A percentile compares a stretch with the other conserved stretches of the same genome.
Conservation (phyloP, 2,329 filamentous ascomycete genomes). For the Aspergillus tanneri region DNA sequence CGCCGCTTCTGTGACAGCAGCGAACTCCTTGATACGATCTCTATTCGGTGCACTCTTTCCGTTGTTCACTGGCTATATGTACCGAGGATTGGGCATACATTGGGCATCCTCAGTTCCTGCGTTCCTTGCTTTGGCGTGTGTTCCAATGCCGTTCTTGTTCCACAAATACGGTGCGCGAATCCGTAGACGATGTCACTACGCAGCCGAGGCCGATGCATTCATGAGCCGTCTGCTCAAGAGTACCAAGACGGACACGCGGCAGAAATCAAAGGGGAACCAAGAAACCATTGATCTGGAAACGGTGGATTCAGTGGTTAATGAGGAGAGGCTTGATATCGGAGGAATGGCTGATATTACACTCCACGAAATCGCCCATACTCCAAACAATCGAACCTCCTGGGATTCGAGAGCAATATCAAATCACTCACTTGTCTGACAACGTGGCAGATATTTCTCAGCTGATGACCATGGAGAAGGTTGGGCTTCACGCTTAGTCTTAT, state of each 20-base stretch:
- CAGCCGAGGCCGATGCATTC: neutral
- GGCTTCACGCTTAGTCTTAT: too few species aligned
- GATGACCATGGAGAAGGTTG: neutral
- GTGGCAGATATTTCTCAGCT: neutral
- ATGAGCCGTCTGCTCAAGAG: neutral
- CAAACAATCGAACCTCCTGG: neutral
- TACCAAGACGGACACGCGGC: neutral
- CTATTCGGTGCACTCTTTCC: neutral
- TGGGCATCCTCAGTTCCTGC: neutral
- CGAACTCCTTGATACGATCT: neutral
- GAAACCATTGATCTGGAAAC: neutral
- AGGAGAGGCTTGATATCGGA: neutral
- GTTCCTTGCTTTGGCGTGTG: neutral
- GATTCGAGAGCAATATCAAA: neutral
- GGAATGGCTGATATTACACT: neutral
- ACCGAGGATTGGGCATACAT: neutral
- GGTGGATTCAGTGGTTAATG: neutral
- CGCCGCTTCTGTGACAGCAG: neutral
- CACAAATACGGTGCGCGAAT: conserved; percentile 1
- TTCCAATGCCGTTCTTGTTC: conserved; percentile 2
- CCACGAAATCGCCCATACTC: neutral
- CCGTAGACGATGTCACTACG: neutral
- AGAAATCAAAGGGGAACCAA: neutral
- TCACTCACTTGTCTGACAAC: neutral
- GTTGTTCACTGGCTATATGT: neutral